phyloP scores from a whole-genome alignment of 257 asterid species.

The Apocynum venetum region DNA sequence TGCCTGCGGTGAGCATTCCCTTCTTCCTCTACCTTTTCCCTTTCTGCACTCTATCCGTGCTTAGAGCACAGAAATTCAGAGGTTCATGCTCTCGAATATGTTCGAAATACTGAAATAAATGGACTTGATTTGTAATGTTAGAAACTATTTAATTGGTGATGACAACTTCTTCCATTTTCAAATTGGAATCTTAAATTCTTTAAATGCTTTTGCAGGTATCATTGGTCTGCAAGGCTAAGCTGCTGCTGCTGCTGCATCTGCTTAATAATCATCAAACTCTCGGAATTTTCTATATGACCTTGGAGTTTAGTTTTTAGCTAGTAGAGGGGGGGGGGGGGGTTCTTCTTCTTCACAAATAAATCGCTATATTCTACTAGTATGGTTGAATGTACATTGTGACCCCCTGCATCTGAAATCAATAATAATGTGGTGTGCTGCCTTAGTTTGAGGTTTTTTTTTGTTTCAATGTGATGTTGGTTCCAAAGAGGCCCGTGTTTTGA shows the following conservation, averaged over 20 bases:
- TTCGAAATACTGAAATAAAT: not conserved
- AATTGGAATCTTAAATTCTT: not conserved
- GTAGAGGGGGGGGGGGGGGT: too few relatives aligned
- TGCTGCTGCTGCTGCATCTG: slow-evolving; percentile 4
- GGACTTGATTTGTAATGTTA: not conserved
- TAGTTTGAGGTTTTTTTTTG: too few relatives aligned
- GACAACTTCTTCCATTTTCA: not conserved
- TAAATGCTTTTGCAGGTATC: slow-evolving; percentile 59
- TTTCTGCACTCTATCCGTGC: not conserved
- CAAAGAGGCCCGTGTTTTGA: too few relatives aligned
- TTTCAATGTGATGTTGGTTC: too few relatives aligned
- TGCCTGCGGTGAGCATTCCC: slow-evolving; percentile 67
- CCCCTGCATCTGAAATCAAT: too few relatives aligned
- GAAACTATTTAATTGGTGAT: not conserved
- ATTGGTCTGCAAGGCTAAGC: slow-evolving; percentile 81
- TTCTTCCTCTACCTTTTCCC: not conserved
- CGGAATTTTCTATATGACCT: too few relatives aligned
- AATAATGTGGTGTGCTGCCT: too few relatives aligned
- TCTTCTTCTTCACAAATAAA: too few relatives aligned
- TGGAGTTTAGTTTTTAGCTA: too few relatives aligned
- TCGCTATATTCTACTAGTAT: too few relatives aligned
- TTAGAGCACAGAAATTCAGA: not conserved
- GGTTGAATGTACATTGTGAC: too few relatives aligned
- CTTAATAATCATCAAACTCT: too few relatives aligned
- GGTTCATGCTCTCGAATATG: not conserved